phyloP scores from a whole-genome alignment of 73 alveolate species.

The Tetrahymena borealis region DNA sequence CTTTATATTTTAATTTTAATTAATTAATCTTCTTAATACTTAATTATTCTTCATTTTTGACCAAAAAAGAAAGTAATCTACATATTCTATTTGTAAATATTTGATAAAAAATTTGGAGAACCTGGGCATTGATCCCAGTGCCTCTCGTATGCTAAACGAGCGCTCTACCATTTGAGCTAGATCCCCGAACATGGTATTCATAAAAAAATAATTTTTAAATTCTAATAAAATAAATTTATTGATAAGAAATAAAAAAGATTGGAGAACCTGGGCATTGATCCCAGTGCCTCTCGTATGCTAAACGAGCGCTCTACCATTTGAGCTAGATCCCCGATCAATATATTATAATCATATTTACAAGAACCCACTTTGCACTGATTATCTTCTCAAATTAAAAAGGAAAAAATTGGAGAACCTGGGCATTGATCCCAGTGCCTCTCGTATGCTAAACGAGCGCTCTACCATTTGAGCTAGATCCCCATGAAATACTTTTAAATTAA shows the following conservation, averaged over 20 bases:
- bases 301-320: conserved; percentile 5
- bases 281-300: conserved; percentile 6
- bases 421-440: background rate
- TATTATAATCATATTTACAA: background rate
- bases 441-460: background rate
- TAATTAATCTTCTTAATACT: no score
- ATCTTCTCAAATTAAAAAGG: background rate
- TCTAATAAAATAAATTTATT: background rate
- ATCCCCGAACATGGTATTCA: background rate
- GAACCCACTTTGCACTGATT: background rate
- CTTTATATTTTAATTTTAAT: no score
- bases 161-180: background rate
- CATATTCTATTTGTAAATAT: no score
- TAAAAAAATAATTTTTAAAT: background rate
- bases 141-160: background rate
- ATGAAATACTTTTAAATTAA: no score
- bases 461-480: conserved; percentile 4
- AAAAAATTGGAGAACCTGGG: background rate
- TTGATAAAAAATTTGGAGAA: background rate
- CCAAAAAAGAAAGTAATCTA: background rate
- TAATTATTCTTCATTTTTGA: background rate
- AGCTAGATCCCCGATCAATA: background rate
- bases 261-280: conserved; percentile 6
- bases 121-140: background rate
- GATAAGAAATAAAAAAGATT: background rate